Base-by-base conservation (phyloP, 495 filamentous ascomycete species). In the Neurospora terricola region DNA sequence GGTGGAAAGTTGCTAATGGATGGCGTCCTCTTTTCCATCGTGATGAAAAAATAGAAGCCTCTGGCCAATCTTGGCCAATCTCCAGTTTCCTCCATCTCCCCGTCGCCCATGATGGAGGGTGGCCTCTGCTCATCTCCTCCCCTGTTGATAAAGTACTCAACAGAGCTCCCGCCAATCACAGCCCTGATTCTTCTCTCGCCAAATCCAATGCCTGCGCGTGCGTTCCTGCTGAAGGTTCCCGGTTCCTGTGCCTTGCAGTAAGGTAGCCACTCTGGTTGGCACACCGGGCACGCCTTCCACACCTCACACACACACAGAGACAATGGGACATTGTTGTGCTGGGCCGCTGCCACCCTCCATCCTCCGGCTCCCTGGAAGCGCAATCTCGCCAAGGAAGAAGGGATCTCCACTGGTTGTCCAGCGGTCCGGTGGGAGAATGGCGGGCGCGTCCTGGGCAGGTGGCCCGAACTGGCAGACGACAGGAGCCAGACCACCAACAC, bases 341-440 rank as follows among this genome's bases (percentile, higher is more conserved):
- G 5, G 40, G 76, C 69, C 69, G 72, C 73, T 48, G 73, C 71
- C 38, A 66, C 34, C 69, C 36, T 54, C 69, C 43, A n/a, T 48
- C 72, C 71, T 69, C 21, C 11, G 48, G 48, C 69, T 71, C 70
- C 48, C 62, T 42, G 59, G 21, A 16, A 62, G 72, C 71, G 75
- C 72, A 82, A 81, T 81, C 73, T 81, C 80, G 78, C 78, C 78
- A 81, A 79, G 78, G 72, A 76, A 69, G 59, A 71, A 42, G 76
- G 69, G 73, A 71, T 77, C 73, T 72, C 74, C 77, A 78, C 73
- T 38, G 71, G 48, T 16, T 62, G 36, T 37, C 70, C 75, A 69
- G 27, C 27, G 54, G 54, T 62, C 21, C 54, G 54, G 27, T 16
- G 54, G 27, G 27, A 62, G 12, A 18, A 62, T 3, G 27, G 54